These are phyloP conservation scores for Apostasia ramifera DNA, from an alignment of 106 monocot genomes.

Conservation along the genomic window DNA sequence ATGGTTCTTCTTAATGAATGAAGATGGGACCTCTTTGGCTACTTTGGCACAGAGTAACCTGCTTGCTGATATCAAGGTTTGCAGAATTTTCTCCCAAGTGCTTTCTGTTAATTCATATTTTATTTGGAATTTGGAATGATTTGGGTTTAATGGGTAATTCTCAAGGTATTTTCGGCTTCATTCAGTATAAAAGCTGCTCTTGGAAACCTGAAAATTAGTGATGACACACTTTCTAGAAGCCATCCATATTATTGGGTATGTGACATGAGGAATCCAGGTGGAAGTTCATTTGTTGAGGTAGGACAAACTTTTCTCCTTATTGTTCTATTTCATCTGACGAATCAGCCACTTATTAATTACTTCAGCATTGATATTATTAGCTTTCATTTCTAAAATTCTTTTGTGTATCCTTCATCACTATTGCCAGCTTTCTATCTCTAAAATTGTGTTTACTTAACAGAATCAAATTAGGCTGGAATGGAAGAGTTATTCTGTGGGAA, in stretches of 20 bases:
- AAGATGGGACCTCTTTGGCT: constrained; percentile 60
- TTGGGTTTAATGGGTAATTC: constrained; percentile 3
- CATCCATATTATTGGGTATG: constrained; percentile 94
- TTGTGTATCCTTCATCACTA: no score
- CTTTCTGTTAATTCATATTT: not conserved
- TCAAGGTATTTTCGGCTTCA: constrained; percentile 86
- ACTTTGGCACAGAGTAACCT: constrained; percentile 88
- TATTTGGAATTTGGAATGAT: constrained; percentile 2
- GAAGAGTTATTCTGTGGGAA: no score
- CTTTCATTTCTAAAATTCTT: no score
- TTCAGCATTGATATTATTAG: no score
- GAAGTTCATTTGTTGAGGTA: constrained; percentile 99
- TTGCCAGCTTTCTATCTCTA: no score
- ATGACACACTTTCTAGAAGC: constrained; percentile 69
- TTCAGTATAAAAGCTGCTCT: constrained; percentile 94
- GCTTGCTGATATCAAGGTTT: constrained; percentile 86
- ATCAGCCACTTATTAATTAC: no score
- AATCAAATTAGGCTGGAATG: no score
- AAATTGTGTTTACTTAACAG: no score
- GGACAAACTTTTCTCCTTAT: constrained; percentile 10
- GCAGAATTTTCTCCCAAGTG: not conserved
- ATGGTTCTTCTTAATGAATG: constrained; percentile 85
- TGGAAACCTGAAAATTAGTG: constrained; percentile 98
- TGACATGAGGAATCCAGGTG: constrained; percentile 95
- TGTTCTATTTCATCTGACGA: not conserved